A percentile compares a stretch with the other conserved stretches of the same genome.
These are phyloP conservation scores for Paramyrothecium sp. DNA, from an alignment of 2,329 filamentous ascomycete genomes.

Conservation along the genomic window DNA sequence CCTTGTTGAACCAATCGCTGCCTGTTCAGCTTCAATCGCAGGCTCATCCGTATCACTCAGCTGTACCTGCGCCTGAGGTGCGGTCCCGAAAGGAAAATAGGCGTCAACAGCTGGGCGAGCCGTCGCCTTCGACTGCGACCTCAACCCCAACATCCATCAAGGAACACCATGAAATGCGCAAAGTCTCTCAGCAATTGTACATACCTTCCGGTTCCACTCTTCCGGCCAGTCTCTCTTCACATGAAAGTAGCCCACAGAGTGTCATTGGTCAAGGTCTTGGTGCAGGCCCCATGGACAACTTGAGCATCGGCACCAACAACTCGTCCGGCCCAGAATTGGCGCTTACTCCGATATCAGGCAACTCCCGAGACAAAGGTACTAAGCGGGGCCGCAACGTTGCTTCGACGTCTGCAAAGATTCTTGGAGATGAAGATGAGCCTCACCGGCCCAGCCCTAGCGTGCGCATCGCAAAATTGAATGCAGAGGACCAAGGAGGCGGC, in stretches of 20 bases:
- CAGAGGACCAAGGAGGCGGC: not conserved
- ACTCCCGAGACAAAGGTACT: slow-evolving; percentile 29
- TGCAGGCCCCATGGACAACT: not conserved
- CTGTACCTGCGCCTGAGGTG: slow-evolving; percentile 32
- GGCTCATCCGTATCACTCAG: slow-evolving; percentile 11
- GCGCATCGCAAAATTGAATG: slow-evolving; percentile 16
- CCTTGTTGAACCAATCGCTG: slow-evolving; percentile 46
- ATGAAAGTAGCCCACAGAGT: slow-evolving; percentile 12
- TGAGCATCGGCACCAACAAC: slow-evolving; percentile 4
- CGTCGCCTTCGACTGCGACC: slow-evolving; percentile 14
- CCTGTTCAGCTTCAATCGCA: slow-evolving; percentile 31
- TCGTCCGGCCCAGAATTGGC: slow-evolving; percentile 7
- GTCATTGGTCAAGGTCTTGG: slow-evolving; percentile 1
- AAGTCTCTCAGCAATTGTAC: slow-evolving; percentile 37
- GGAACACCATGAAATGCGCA: slow-evolving; percentile 34
- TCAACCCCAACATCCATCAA: slow-evolving; percentile 7
- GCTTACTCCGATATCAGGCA: slow-evolving; percentile 10
- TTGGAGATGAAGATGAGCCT: slow-evolving; percentile 48
- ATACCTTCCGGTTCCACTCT: slow-evolving; percentile 15
- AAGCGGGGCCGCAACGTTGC: slow-evolving; percentile 49
- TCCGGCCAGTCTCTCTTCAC: slow-evolving; percentile 10
- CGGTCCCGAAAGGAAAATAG: slow-evolving; percentile 45
- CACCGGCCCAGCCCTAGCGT: slow-evolving; percentile 25
- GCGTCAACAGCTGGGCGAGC: slow-evolving; percentile 11
- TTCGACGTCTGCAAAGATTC: slow-evolving; percentile 40